Percentiles rank a stretch among this genome's conserved stretches.
phyloP scores from a whole-genome alignment of 768 basidiomycete genomes.

The Tulasnella sp. region DNA sequence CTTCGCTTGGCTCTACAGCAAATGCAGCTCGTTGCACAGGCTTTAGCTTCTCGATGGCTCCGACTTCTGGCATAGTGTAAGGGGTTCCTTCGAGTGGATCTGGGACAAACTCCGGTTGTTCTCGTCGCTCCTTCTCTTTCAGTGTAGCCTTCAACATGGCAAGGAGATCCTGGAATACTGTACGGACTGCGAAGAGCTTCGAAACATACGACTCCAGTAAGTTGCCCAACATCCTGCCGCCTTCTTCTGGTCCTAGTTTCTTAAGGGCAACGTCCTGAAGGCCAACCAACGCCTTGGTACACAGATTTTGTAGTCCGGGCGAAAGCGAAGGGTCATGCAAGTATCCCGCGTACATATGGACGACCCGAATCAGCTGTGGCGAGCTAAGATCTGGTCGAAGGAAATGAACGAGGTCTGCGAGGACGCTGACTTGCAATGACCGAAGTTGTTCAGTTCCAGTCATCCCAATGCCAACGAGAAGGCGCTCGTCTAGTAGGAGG shows the following conservation, averaged over 20 bases:
- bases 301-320: conserved; percentile 74
- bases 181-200: conserved; percentile 69
- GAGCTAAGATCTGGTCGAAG: conserved; percentile 71
- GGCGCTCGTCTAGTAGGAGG: conserved; percentile 80
- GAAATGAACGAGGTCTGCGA: conserved; percentile 90
- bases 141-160: conserved; percentile 35
- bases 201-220: conserved; percentile 78
- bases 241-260: conserved; percentile 61
- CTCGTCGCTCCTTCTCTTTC: conserved; percentile 27
- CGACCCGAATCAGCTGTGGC: conserved; percentile 61
- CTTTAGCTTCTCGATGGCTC: conserved; percentile 72
- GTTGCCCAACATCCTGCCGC: conserved; percentile 53
- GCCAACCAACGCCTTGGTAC: conserved; percentile 86
- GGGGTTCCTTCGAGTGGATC: conserved; percentile 22
- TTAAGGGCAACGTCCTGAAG: conserved; percentile 69
- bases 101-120: conserved; percentile 27
- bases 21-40: conserved; percentile 70
- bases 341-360: conserved; percentile 75
- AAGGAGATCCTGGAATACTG: conserved; percentile 46
- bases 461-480: conserved; percentile 74
- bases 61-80: conserved; percentile 36
- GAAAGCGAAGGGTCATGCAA: conserved; percentile 80
- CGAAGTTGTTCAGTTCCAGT: conserved; percentile 77
- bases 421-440: conserved; percentile 70
- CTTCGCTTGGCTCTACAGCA: conserved; percentile 72